phyloP scores from a whole-genome alignment of 768 basidiomycete genomes.

The Paxillus ammoniavirescens region DNA sequence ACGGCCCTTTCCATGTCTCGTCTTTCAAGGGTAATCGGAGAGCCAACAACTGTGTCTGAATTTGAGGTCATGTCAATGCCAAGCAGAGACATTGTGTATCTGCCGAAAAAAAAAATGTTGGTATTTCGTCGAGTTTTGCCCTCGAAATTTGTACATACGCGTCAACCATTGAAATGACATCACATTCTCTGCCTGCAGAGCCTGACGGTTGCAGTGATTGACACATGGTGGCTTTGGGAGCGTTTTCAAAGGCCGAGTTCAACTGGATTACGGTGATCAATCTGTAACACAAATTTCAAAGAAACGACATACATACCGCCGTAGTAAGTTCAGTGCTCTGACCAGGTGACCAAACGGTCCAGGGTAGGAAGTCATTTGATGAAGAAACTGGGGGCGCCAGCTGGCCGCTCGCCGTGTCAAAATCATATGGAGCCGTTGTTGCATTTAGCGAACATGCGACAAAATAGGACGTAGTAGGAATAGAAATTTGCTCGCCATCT shows the following conservation, averaged over 20 bases:
- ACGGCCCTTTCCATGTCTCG: slow-evolving; percentile 4
- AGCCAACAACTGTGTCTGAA: neutral
- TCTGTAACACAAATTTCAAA: neutral
- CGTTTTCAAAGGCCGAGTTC: neutral
- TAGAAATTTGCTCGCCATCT: neutral
- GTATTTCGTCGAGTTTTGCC: neutral
- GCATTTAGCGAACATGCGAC: slow-evolving; percentile 8
- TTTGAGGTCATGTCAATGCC: neutral
- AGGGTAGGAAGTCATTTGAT: neutral
- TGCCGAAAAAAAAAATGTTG: neutral
- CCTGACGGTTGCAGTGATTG: neutral
- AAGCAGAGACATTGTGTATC: slow-evolving; percentile 3
- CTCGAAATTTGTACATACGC: neutral
- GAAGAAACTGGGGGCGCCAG: neutral
- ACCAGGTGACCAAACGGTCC: slow-evolving; percentile 8
- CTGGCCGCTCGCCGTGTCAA: slow-evolving; percentile 4
- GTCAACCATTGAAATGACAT: neutral
- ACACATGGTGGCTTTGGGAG: neutral
- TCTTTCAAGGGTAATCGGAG: neutral
- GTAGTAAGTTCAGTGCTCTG: neutral
- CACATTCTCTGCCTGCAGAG: neutral
- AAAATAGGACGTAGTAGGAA: slow-evolving; percentile 1
- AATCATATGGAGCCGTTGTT: neutral
- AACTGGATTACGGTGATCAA: too few relatives aligned
- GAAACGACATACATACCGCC: neutral